Percentiles rank a stretch among this genome's conserved stretches.
These are phyloP conservation scores for Volutella citrinella DNA, from an alignment of 2,329 filamentous ascomycete genomes.

Conservation along the genomic window DNA sequence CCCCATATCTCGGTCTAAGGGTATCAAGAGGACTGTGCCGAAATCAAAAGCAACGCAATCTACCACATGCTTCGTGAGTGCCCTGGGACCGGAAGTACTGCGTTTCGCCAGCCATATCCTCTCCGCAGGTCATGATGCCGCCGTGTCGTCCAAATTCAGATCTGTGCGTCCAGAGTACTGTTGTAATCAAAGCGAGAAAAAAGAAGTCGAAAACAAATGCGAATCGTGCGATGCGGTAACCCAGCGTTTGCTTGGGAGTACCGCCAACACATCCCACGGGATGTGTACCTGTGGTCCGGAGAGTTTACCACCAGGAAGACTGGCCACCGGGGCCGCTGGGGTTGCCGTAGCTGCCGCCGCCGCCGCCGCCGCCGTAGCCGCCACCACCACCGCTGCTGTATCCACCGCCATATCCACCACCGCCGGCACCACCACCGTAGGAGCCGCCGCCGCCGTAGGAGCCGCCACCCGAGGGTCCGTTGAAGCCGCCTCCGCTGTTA, in stretches of 20 bases:
- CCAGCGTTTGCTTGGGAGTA: conserved; percentile 13
- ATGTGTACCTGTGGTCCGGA: conserved; percentile 7
- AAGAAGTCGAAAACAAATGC: conserved; percentile 21
- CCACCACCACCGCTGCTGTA: conserved; percentile 43
- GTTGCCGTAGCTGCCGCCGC: conserved; percentile 56
- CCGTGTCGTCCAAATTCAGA: conserved; percentile 36
- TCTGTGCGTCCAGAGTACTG: conserved; percentile 28
- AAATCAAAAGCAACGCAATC: conserved; percentile 45
- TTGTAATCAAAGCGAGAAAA: conserved; percentile 22
- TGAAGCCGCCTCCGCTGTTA: conserved; percentile 43
- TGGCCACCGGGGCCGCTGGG: conserved; percentile 67
- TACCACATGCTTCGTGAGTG: conserved; percentile 43
- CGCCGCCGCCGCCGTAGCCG: conserved; percentile 41
- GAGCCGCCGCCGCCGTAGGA: conserved; percentile 35
- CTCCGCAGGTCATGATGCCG: conserved; percentile 40
- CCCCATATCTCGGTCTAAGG: conserved; percentile 42
- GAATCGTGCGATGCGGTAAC: conserved; percentile 20
- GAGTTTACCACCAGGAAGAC: conserved; percentile 65
- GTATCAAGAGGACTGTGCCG: conserved; percentile 42
- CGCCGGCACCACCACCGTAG: conserved; percentile 26
- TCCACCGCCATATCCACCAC: conserved; percentile 36
- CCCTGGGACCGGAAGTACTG: conserved; percentile 36
- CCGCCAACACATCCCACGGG: conserved; percentile 17
- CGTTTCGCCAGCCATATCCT: conserved; percentile 30
- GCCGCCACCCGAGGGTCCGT: conserved; percentile 35